phyloP scores from a whole-genome alignment of 306 rosid genomes.

The Begonia loranthoides region DNA sequence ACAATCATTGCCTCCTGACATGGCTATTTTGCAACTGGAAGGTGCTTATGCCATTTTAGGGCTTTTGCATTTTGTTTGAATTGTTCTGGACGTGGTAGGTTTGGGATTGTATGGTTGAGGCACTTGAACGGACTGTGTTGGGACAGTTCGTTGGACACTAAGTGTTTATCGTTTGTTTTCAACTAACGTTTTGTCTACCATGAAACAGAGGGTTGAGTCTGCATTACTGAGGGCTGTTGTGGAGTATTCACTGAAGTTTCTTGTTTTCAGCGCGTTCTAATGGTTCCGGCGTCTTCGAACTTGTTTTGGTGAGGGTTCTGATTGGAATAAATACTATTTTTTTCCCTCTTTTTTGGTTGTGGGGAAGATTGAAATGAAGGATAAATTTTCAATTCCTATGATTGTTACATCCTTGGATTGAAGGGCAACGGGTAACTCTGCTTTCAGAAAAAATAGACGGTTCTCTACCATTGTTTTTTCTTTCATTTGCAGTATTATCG shows the following conservation, averaged over 20 bases:
- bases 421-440: slow-evolving; percentile 19
- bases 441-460: slow-evolving; percentile 46
- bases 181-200: slow-evolving; percentile 30
- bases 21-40: slow-evolving; percentile 19
- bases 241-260: slow-evolving; percentile 38
- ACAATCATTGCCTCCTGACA: slow-evolving; percentile 9
- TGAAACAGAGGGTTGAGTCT: slow-evolving; percentile 27
- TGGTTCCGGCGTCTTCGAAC: slow-evolving; percentile 68
- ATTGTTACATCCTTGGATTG: slow-evolving; percentile 7
- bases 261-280: slow-evolving; percentile 23
- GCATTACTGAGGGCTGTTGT: slow-evolving; percentile 22
- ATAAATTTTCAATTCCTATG: slow-evolving; percentile 2
- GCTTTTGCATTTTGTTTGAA: background rate
- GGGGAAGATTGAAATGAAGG: too few species aligned
- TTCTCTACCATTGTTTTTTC: slow-evolving; percentile 42
- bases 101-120: too few species aligned
- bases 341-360: background rate
- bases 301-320: slow-evolving; percentile 95
- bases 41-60: slow-evolving; percentile 20
- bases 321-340: slow-evolving; percentile 41
- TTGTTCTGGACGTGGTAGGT: too few species aligned
- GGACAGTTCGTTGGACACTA: background rate
- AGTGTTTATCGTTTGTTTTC: slow-evolving; percentile 6
- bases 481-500: slow-evolving; percentile 64
- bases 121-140: slow-evolving; percentile 11